Evolutionary conservation across 345 rosid genomes (phyloP).

Genomic region (Syzygium grande): DNA sequence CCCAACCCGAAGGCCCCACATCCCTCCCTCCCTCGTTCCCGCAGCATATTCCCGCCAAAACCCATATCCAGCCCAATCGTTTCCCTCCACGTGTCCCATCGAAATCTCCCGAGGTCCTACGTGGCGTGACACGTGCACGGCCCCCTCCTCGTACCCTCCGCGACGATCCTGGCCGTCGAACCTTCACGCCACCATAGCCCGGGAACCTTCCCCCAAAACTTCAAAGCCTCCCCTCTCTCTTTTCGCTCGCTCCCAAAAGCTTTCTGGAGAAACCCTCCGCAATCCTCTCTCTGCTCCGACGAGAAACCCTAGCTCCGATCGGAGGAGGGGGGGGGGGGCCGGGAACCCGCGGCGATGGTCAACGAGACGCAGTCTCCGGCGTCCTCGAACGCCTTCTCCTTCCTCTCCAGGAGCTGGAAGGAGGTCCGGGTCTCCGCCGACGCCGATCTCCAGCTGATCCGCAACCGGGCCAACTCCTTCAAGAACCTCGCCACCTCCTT

Average conservation of each 20-base stretch:
- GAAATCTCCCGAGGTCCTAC: conserved; percentile 15
- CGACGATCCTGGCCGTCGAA: conserved; percentile 27
- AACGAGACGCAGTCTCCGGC: conserved; percentile 24
- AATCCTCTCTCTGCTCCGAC: neutral
- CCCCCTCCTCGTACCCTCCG: neutral
- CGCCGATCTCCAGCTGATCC: conserved; percentile 83
- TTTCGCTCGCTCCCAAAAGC: neutral
- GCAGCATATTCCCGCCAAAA: neutral
- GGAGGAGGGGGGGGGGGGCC: neutral
- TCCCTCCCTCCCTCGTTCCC: neutral
- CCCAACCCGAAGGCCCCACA: neutral
- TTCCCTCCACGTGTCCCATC: neutral
- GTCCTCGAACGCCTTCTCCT: conserved; percentile 58
- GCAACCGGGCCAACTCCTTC: conserved; percentile 77
- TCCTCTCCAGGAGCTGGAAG: conserved; percentile 79
- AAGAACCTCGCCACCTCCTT: conserved; percentile 78
- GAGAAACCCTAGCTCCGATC: neutral
- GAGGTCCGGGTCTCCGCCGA: conserved; percentile 92
- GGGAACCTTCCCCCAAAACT: neutral
- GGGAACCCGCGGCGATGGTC: conserved; percentile 22
- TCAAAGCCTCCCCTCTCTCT: neutral
- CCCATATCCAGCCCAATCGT: conserved; percentile 4
- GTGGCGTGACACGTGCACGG: conserved; percentile 33
- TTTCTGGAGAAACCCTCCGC: neutral
- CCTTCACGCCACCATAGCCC: neutral